A percentile compares a stretch with the other conserved stretches of the same genome.
phyloP scores from a whole-genome alignment of 176 grass and related monocot genomes.

The Bonia amplexicaulis region DNA sequence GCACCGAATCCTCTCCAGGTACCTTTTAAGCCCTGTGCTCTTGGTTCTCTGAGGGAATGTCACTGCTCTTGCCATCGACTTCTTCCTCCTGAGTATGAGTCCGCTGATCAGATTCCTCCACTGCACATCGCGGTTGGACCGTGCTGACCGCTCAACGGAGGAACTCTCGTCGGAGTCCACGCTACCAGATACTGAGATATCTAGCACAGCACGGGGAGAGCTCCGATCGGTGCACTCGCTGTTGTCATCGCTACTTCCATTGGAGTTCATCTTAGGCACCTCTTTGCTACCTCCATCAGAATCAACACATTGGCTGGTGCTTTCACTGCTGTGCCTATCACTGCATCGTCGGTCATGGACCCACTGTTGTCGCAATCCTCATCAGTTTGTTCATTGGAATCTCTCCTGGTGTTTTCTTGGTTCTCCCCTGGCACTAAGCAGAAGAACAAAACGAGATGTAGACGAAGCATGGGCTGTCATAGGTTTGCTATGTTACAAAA shows the following conservation, averaged over 20 bases:
- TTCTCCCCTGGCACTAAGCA: constrained; percentile 28
- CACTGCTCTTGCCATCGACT: constrained; percentile 53
- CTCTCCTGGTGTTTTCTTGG: constrained; percentile 6
- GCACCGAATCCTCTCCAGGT: constrained; percentile 54
- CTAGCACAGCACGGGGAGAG: constrained; percentile 56
- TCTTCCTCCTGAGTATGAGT: constrained; percentile 69
- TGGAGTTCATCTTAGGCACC: constrained; percentile 22
- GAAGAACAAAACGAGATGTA: constrained; percentile 7
- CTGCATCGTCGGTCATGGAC: background rate
- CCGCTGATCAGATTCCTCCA: constrained; percentile 74
- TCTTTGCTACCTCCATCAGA: constrained; percentile 21
- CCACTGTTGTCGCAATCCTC: background rate
- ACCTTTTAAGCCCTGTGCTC: constrained; percentile 45
- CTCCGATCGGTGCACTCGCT: constrained; percentile 34
- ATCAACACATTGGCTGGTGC: constrained; percentile 27
- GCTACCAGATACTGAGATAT: constrained; percentile 40
- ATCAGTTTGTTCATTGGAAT: background rate
- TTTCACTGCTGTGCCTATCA: constrained; percentile 8
- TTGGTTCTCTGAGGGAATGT: constrained; percentile 65
- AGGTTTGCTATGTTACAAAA: background rate
- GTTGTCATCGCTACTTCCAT: background rate
- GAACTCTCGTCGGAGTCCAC: constrained; percentile 50
- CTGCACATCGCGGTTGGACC: constrained; percentile 44
- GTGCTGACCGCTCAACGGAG: constrained; percentile 41
- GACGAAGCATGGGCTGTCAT: background rate